Percentiles rank a stretch among this genome's conserved stretches.
These are phyloP conservation scores for Tulasnella sp. DNA, from an alignment of 768 basidiomycete species.

Conservation along the genomic window DNA sequence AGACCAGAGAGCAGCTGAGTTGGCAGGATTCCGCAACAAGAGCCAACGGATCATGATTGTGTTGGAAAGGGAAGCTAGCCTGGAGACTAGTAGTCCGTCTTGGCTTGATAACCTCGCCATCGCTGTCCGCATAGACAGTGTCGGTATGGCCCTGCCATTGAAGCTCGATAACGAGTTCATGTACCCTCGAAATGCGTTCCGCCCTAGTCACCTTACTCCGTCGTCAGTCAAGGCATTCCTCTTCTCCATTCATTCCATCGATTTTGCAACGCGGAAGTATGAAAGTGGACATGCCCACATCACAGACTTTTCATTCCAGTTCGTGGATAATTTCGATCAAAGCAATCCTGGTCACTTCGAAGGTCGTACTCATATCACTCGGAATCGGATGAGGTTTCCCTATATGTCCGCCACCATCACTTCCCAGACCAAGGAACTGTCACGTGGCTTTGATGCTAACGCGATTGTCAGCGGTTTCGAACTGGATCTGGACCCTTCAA, in stretches of 20 bases:
- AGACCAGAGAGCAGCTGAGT: constrained; percentile 61
- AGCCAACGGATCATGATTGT: constrained; percentile 58
- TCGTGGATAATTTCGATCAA: constrained; percentile 73
- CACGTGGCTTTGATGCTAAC: constrained; percentile 44
- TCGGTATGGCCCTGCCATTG: constrained; percentile 88
- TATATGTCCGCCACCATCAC: constrained; percentile 65
- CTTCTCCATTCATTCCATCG: constrained; percentile 63
- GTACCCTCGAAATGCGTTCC: constrained; percentile 25
- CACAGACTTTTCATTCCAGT: constrained; percentile 68
- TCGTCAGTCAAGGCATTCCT: constrained; percentile 63
- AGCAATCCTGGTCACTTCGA: constrained; percentile 54
- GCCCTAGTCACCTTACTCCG: constrained; percentile 28
- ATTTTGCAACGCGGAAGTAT: constrained; percentile 58
- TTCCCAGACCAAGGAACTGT: constrained; percentile 36
- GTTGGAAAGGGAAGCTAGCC: constrained; percentile 36
- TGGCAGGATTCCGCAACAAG: constrained; percentile 75
- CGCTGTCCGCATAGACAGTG: constrained; percentile 33
- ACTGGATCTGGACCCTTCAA: constrained; percentile 68
- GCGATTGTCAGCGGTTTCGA: constrained; percentile 75
- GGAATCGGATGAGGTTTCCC: constrained; percentile 65
- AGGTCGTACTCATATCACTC: constrained; percentile 50
- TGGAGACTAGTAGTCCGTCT: constrained; percentile 16
- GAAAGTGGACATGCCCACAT: constrained; percentile 69
- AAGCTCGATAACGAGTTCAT: constrained; percentile 47
- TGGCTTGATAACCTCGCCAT: constrained; percentile 30